Percentiles rank a stretch among this genome's conserved stretches.
These are phyloP conservation scores for Kluyveromyces sp. DNA, from an alignment of 1,139 yeast species.

Conservation along the genomic window DNA sequence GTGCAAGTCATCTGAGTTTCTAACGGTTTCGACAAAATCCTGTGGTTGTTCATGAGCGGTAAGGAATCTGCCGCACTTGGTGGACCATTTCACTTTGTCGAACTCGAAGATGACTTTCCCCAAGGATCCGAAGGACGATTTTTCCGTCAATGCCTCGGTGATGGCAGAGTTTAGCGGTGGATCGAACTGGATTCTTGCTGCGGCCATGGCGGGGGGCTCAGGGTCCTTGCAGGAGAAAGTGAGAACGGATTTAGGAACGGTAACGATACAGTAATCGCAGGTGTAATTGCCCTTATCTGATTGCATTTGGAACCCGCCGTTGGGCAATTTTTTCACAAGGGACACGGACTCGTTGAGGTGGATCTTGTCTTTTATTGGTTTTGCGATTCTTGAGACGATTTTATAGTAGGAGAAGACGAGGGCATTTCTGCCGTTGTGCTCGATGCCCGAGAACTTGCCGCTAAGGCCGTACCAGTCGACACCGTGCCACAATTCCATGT, in stretches of 20 bases:
- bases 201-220: conserved; percentile 32
- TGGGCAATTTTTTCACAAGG: conserved; percentile 30
- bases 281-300: conserved; percentile 28
- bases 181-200: conserved; percentile 42
- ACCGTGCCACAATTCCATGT: conserved; percentile 74
- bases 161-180: conserved; percentile 51
- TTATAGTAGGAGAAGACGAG: conserved; percentile 49
- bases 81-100: conserved; percentile 59
- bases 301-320: conserved; percentile 22
- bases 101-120: conserved; percentile 78
- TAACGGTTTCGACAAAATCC: conserved; percentile 14
- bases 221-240: conserved; percentile 23
- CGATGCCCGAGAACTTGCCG: conserved; percentile 57
- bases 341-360: conserved; percentile 41
- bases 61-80: conserved; percentile 21
- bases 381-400: conserved; percentile 40
- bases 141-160: conserved; percentile 36
- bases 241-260: conserved; percentile 70
- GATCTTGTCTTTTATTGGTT: conserved; percentile 37
- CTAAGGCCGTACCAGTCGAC: conserved; percentile 58
- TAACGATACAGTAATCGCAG: conserved; percentile 54
- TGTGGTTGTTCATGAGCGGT: conserved; percentile 17
- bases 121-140: conserved; percentile 58
- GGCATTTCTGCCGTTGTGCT: conserved; percentile 69
- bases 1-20: conserved; percentile 11